Base-by-base conservation (phyloP, 2,329 filamentous ascomycete genomes). In the Talaromyces sp. region DNA sequence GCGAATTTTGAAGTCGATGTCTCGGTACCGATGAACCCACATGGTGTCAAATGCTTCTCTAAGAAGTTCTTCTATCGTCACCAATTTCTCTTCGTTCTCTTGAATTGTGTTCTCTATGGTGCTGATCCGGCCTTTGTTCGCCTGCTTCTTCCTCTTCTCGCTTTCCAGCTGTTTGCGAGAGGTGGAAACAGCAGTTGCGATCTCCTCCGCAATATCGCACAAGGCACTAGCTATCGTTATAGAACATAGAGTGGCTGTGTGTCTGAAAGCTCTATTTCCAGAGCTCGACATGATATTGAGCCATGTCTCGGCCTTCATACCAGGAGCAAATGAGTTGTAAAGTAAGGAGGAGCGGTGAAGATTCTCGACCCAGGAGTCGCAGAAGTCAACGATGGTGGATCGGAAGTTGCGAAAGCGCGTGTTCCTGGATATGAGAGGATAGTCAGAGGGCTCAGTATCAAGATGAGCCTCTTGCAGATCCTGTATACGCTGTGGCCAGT, bases 11-110 rank as follows among this genome's bases (percentile, higher is more conserved):
- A 90, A 85, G 67, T 99, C 94, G 31, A 97, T 85, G 70, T 99
- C 94, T 61, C 94, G 89, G 73, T 97, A 99, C 50, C 94, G 87
- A 73, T 99, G 93, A 31, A 97, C 88, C 70, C 96, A 99, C 48
- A 97, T 87, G 1, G 89, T 89, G 65, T 96, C 89, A 69, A 97
- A 96, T 66, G 91, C 90, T 64, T 95, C 91, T 64, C 87, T 87
- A 59, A 97, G 85, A 60, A 87, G 81, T 31, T 83, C 81, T 63
- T 89, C 86, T 55, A 91, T 84, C 11, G 81, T 78, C 60, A 89
- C 86, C 35, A 89, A 81, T 68, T 86, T 87, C 61, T 84, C 77
- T 62, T 87, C 86, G 36, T 86, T 85, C 63, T 91, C 84, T 43
- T 87, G 81, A 39, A 93, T 80, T 57, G 85, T 88, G 41, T 83